phyloP scores from a whole-genome alignment of 2,329 filamentous ascomycete genomes.

The Aspergillus aculeatinus region DNA sequence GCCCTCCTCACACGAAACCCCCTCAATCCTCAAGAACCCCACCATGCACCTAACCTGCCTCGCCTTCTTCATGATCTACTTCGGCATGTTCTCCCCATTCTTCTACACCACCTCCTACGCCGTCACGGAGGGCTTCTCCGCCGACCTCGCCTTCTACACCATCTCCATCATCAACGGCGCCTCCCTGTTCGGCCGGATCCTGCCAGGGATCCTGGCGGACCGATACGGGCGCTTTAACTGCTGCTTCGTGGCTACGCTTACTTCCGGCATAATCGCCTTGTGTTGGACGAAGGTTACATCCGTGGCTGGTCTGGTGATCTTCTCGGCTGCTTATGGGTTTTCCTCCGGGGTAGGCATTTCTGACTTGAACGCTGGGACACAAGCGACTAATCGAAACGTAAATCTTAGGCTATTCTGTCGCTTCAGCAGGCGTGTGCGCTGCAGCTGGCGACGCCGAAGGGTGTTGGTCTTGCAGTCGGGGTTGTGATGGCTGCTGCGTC shows the following conservation, averaged over 20 bases:
- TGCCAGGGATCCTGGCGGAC: constrained; percentile 58
- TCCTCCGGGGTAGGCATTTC: constrained; percentile 41
- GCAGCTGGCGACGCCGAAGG: constrained; percentile 40
- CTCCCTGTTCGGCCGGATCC: constrained; percentile 55
- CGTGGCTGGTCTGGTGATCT: constrained; percentile 31
- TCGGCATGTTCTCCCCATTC: background rate
- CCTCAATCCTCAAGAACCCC: constrained; percentile 25
- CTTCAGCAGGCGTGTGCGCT: constrained; percentile 50
- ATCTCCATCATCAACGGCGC: constrained; percentile 64
- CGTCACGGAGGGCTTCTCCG: constrained; percentile 40
- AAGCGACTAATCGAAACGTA: background rate
- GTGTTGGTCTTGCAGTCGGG: constrained; percentile 46
- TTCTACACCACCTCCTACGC: constrained; percentile 1
- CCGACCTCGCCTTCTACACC: constrained; percentile 61
- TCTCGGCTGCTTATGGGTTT: constrained; percentile 46
- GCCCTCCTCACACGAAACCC: constrained; percentile 7
- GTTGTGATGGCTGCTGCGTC: constrained; percentile 43
- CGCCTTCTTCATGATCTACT: constrained; percentile 28
- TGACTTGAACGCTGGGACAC: too few species aligned
- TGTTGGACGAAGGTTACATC: constrained; percentile 35
- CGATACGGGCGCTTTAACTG: constrained; percentile 55
- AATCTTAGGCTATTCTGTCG: constrained; percentile 45
- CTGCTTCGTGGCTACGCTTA: constrained; percentile 38
- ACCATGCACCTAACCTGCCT: constrained; percentile 27
- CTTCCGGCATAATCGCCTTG: constrained; percentile 39